Base-by-base conservation (phyloP, 164 flowering plant genomes). In the Aristolochia contorta region DNA sequence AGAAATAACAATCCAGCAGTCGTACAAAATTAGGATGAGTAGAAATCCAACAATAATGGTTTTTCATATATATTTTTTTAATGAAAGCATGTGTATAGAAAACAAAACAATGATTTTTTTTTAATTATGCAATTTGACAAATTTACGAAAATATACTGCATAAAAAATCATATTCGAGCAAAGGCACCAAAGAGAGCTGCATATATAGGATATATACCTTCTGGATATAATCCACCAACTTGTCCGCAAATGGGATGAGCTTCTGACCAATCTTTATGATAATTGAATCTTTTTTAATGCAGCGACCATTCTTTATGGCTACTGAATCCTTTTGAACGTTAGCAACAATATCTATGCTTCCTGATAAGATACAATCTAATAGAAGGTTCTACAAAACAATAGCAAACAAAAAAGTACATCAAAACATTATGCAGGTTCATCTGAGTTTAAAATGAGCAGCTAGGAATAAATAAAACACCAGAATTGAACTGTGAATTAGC, bases 201-300 rank as follows among this genome's bases (percentile, higher is more conserved):
- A 58, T 25, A 33, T 25, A 56, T 27, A 3, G 18, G 65, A 55
- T 37, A 2, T 46, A 50, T 80, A 88, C 97, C 99, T 82, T 87
- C 64, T 82, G 86, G 58, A 88, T 90, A 64, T 88, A 93, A 5
- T 72, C 74, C 68, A 83, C 79, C 78, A 93, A 72, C 65, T 78
- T 78, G 71, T 79, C 67, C 49, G 89, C 85, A 77, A 78, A 82
- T 57, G 91, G 90, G 67, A 77, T 59, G 49, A 91, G 74, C 24
- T 60, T 52, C 65, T 69, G 83, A 67, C 70, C 74, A 43, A 76
- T 80, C 54, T 79, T 84, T 65, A 88, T 74, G 32, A 93, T 56
- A 77, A 75, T 48, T 91, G 85, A 41, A 93, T 85, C 71, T 88
- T 75, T 76, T 93, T 86, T 64, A 90, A 66, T 67, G 90, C 88